These are phyloP conservation scores for Odontarrhena argentea DNA, from an alignment of 345 rosid genomes.

Conservation along the genomic window DNA sequence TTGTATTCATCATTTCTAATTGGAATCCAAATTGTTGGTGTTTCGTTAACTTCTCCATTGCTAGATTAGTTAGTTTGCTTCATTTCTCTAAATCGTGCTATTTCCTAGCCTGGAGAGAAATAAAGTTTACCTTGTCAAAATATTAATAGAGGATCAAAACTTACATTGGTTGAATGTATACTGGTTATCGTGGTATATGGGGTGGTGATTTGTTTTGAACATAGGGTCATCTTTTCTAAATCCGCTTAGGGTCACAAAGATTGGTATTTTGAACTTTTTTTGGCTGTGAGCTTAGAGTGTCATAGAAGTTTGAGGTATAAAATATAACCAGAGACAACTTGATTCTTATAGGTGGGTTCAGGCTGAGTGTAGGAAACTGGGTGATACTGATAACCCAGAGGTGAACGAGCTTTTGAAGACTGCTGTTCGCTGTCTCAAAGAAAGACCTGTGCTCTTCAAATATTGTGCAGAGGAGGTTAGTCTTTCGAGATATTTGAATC, in stretches of 20 bases:
- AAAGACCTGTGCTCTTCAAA: conserved; percentile 95
- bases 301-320: conserved; percentile 6
- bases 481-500: conserved; percentile 21
- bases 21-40: conserved; percentile 18
- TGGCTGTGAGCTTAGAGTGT: conserved; percentile 1
- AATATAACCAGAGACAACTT: conserved; percentile 23
- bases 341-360: conserved; percentile 88
- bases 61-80: not conserved
- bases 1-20: conserved; percentile 8
- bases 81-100: not conserved
- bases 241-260: not conserved
- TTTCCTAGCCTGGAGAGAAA: conserved; percentile 1
- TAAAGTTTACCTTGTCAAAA: not conserved
- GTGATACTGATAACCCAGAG: conserved; percentile 95
- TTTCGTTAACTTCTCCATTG: not conserved
- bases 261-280: not conserved
- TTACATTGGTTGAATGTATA: conserved; percentile 7
- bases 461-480: conserved; percentile 99
- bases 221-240: not conserved
- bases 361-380: conserved; percentile 93
- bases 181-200: not conserved
- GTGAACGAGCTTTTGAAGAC: conserved; percentile 79
- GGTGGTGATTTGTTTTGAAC: not conserved
- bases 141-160: not conserved
- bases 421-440: conserved; percentile 85